Evolutionary conservation across 192 early-diverging fungal species (phyloP).

Genomic region (Coemansia sp.): DNA sequence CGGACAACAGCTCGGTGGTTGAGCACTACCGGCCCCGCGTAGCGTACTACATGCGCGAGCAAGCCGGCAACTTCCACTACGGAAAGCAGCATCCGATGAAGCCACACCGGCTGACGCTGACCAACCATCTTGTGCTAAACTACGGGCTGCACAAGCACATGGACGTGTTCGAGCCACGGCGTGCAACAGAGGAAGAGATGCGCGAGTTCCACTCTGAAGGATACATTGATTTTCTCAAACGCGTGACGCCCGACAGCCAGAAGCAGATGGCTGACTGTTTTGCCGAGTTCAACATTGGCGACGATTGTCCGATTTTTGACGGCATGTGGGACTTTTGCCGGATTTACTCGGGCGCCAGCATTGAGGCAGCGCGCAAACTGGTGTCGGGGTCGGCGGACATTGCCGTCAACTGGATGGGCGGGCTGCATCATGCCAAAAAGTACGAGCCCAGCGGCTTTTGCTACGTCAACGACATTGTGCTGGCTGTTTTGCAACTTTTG

Average conservation of each 20-base stretch:
- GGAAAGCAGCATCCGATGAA: slow-evolving; percentile 81
- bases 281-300: slow-evolving; percentile 84
- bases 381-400: slow-evolving; percentile 82
- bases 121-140: slow-evolving; percentile 89
- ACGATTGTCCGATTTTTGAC: slow-evolving; percentile 97
- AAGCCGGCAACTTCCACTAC: slow-evolving; percentile 81
- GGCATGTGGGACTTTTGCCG: slow-evolving; percentile 95
- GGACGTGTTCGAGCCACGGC: slow-evolving; percentile 80
- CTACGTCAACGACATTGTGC: slow-evolving; percentile 93
- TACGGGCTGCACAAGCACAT: slow-evolving; percentile 91
- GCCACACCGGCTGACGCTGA: slow-evolving; percentile 90
- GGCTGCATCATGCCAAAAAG: slow-evolving; percentile 81
- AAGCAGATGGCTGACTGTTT: slow-evolving; percentile 58
- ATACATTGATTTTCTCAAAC: slow-evolving; percentile 93
- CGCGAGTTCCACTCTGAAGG: slow-evolving; percentile 93
- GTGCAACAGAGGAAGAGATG: slow-evolving; percentile 87
- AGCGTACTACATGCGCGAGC: slow-evolving; percentile 74
- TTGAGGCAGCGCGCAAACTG: slow-evolving; percentile 86
- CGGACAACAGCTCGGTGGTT: slow-evolving; percentile 12
- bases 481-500: slow-evolving; percentile 75
- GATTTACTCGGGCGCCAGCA: slow-evolving; percentile 90
- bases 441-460: slow-evolving; percentile 91
- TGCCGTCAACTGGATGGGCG: slow-evolving; percentile 91
- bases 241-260: slow-evolving; percentile 76
- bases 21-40: slow-evolving; percentile 66